A percentile compares a stretch with the other conserved stretches of the same genome.
Conservation (phyloP, 495 filamentous ascomycete species). For the Aspergillus hancockii region DNA sequence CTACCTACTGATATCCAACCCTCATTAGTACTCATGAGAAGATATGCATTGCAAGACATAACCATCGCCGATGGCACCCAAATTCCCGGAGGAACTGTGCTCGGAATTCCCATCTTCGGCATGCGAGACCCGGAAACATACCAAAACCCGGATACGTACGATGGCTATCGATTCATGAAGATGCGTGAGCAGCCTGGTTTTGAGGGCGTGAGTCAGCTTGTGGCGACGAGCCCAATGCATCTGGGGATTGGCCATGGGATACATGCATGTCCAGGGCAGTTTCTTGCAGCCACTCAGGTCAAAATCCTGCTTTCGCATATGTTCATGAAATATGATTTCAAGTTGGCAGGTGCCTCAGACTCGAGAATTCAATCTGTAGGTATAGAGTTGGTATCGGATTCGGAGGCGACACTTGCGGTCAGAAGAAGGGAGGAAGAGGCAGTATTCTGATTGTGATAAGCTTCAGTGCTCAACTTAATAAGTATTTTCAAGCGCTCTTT, state of each 20-base stretch:
- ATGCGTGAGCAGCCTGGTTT: not conserved
- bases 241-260: slow-evolving; percentile 37
- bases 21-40: slow-evolving; percentile 2
- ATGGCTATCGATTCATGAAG: not conserved
- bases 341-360: not conserved
- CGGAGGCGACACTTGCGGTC: not conserved
- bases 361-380: not conserved
- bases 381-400: not conserved
- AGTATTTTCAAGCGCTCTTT: too few relatives aligned
- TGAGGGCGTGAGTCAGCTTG: slow-evolving; percentile 19
- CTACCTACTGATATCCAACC: not conserved
- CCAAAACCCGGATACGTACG: not conserved
- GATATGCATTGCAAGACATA: not conserved
- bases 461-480: too few relatives aligned
- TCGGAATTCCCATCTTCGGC: not conserved
- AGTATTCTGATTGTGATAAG: too few relatives aligned
- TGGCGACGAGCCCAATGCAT: slow-evolving; percentile 27
- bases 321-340: slow-evolving; percentile 19
- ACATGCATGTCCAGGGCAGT: slow-evolving; percentile 47
- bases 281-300: slow-evolving; percentile 38
- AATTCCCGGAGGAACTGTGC: not conserved
- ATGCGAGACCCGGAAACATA: not conserved
- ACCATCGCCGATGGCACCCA: not conserved
- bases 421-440: not conserved
- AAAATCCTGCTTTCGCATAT: slow-evolving; percentile 30